Evolutionary conservation across 2,329 filamentous ascomycete genomes (phyloP).

Genomic region (Coccinonectria pachysandricola): DNA sequence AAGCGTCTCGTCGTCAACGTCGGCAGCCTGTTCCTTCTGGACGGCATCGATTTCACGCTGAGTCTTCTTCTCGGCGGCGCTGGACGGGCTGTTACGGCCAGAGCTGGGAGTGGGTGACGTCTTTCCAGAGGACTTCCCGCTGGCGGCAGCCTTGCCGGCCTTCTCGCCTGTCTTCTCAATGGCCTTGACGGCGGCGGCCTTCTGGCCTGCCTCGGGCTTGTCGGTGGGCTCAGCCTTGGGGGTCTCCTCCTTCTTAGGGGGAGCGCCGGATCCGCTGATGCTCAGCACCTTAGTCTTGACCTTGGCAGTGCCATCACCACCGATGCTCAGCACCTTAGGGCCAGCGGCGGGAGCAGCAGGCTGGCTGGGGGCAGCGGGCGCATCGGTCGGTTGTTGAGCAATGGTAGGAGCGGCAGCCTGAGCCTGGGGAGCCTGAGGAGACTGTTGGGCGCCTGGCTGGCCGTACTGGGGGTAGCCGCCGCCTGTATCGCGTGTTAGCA

Average conservation of each 20-base stretch:
- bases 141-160: slow-evolving; percentile 28
- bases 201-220: slow-evolving; percentile 61
- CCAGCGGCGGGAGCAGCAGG: slow-evolving; percentile 42
- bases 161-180: slow-evolving; percentile 81
- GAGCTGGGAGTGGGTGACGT: slow-evolving; percentile 75
- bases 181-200: slow-evolving; percentile 78
- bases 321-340: slow-evolving; percentile 60
- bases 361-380: slow-evolving; percentile 37
- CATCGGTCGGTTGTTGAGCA: slow-evolving; percentile 17
- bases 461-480: slow-evolving; percentile 45
- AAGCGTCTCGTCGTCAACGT: slow-evolving; percentile 62
- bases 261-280: slow-evolving; percentile 25
- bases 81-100: slow-evolving; percentile 72
- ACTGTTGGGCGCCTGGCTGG: slow-evolving; percentile 34
- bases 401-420: slow-evolving; percentile 15
- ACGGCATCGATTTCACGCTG: slow-evolving; percentile 71
- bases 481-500: slow-evolving; percentile 21
- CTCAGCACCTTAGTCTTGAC: slow-evolving; percentile 39
- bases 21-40: slow-evolving; percentile 68
- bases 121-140: slow-evolving; percentile 49
- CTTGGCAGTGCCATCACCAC: slow-evolving; percentile 44
- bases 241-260: slow-evolving; percentile 34
- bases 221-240: slow-evolving; percentile 37
- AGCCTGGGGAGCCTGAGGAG: slow-evolving; percentile 35
- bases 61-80: slow-evolving; percentile 39